A percentile compares a stretch with the other conserved stretches of the same genome.
Evolutionary conservation across 345 rosid species (phyloP).

Genomic region (Hirschfeldia incana): DNA sequence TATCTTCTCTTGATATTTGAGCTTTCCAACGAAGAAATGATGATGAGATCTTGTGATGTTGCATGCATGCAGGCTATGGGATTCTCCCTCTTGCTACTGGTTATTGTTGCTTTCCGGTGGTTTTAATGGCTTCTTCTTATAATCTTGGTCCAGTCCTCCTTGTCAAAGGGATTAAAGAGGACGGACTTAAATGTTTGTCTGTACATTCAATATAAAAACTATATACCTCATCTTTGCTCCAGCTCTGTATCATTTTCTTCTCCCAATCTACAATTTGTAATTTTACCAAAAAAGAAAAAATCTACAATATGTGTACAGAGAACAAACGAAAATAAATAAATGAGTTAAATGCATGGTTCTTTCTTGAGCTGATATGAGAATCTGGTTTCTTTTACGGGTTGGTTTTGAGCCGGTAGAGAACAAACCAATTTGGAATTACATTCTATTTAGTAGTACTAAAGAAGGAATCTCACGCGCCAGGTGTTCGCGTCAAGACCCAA

Average conservation of each 20-base stretch:
- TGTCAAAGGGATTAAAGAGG: slow-evolving; percentile 18
- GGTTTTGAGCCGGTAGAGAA: not conserved
- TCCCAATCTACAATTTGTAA: not conserved
- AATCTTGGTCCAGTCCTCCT: slow-evolving; percentile 9
- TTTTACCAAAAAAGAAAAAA: not conserved
- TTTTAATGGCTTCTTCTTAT: slow-evolving; percentile 23
- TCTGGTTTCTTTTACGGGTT: not conserved
- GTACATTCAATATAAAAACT: slow-evolving; percentile 14
- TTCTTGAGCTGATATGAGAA: not conserved
- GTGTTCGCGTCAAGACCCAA: too few species aligned
- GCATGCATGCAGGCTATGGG: slow-evolving; percentile 68
- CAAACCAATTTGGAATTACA: not conserved
- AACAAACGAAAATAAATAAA: not conserved
- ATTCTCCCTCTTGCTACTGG: slow-evolving; percentile 60
- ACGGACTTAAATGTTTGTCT: slow-evolving; percentile 21
- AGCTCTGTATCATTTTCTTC: slow-evolving; percentile 18
- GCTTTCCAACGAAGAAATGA: not conserved
- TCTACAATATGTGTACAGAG: slow-evolving; percentile 17
- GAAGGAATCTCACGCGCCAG: too few species aligned
- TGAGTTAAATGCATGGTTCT: not conserved
- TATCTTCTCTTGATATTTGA: not conserved
- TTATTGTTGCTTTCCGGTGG: slow-evolving; percentile 45
- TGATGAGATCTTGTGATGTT: not conserved
- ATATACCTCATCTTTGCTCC: slow-evolving; percentile 1
- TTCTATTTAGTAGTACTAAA: too few species aligned